A percentile compares a stretch with the other conserved stretches of the same genome.
Evolutionary conservation across 176 grass and related monocot genomes (phyloP).

Genomic region (Raddia distichophylla): DNA sequence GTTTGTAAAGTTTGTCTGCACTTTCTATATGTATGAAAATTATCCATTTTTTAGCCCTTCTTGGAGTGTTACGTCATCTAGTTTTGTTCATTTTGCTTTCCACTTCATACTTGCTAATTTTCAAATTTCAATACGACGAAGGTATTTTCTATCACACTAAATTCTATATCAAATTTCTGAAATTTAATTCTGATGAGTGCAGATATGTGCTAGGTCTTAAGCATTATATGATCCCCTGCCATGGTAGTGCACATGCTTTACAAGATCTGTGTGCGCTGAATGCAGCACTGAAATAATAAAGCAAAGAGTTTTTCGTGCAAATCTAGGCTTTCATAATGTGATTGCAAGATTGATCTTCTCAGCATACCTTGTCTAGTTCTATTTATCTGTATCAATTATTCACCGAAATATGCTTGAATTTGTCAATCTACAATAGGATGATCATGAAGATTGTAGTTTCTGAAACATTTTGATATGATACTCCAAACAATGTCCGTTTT

Average conservation of each 20-base stretch:
- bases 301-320: background rate
- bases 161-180: background rate
- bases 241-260: background rate
- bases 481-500: background rate
- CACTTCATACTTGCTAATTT: constrained; percentile 11
- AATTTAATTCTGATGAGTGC: background rate
- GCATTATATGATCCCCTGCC: background rate
- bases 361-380: background rate
- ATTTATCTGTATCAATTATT: background rate
- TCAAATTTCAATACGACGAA: background rate
- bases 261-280: background rate
- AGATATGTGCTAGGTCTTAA: background rate
- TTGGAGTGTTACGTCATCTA: background rate
- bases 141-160: background rate
- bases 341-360: background rate
- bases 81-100: constrained; percentile 16
- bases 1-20: background rate
- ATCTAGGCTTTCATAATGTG: background rate
- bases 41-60: background rate
- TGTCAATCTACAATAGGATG: background rate
- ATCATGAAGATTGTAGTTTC: background rate
- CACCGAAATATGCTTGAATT: background rate
- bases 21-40: background rate
- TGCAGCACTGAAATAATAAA: constrained; percentile 22
- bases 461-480: background rate